Evolutionary conservation across 2,329 filamentous ascomycete genomes (phyloP).

Genomic region (Neopestalotiopsis clavispora): DNA sequence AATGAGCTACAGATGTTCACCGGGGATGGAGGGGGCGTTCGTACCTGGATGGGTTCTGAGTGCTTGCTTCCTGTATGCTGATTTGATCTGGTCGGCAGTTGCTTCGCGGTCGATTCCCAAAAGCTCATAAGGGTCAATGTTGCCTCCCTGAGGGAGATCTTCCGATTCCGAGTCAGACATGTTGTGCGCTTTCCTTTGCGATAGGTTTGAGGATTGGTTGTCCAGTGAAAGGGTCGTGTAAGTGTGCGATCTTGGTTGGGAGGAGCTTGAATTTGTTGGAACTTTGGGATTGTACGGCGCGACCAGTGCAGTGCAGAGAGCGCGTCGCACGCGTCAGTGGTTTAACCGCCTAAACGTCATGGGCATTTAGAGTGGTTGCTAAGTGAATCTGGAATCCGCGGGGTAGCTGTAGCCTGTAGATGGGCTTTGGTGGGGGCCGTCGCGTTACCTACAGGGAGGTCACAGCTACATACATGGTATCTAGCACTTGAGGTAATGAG

Average conservation of each 20-base stretch:
- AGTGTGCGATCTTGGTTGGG: background rate
- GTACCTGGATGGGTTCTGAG: slow-evolving; percentile 85
- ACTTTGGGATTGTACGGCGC: background rate
- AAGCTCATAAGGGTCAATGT: slow-evolving; percentile 78
- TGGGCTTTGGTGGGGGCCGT: background rate
- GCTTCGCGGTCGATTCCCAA: slow-evolving; percentile 74
- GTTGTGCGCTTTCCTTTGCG: background rate
- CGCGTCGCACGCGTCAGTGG: slow-evolving; percentile 5
- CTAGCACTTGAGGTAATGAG: too few relatives aligned
- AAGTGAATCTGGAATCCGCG: slow-evolving; percentile 12
- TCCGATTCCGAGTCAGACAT: slow-evolving; percentile 47
- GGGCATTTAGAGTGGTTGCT: background rate
- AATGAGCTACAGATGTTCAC: background rate
- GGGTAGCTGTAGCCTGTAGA: slow-evolving; percentile 14
- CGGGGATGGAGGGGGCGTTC: background rate
- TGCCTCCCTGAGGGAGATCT: slow-evolving; percentile 60
- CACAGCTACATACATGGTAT: too few relatives aligned
- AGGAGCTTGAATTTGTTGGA: background rate
- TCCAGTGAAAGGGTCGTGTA: background rate
- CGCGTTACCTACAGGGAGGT: too few relatives aligned
- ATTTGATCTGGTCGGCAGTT: slow-evolving; percentile 80
- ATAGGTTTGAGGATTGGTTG: background rate
- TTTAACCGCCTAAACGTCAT: background rate
- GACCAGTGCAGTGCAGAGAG: background rate
- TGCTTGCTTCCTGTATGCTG: slow-evolving; percentile 88